phyloP scores from a whole-genome alignment of 148 eudicot genomes.

The Rhododendron ovatum region DNA sequence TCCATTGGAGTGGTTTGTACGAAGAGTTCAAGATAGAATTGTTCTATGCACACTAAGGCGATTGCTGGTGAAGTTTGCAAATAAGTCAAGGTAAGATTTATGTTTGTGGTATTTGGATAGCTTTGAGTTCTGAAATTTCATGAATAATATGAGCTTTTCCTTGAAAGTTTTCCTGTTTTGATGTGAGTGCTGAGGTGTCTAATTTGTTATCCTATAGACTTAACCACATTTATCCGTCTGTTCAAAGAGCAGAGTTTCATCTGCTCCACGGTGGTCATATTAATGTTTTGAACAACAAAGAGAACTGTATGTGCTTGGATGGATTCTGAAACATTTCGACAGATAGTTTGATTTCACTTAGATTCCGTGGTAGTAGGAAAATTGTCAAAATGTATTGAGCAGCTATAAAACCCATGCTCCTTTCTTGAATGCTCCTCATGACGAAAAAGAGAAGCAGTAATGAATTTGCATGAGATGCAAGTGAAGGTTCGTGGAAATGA shows the following conservation, averaged over 20 bases:
- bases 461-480: neutral
- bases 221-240: neutral
- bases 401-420: neutral
- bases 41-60: constrained; percentile 57
- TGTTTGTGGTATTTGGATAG: neutral
- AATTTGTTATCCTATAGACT: neutral
- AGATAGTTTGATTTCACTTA: neutral
- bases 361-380: neutral
- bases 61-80: constrained; percentile 59
- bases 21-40: constrained; percentile 73
- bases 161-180: neutral
- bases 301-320: no score
- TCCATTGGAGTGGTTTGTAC: constrained; percentile 74
- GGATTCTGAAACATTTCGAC: no score
- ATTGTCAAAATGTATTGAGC: neutral
- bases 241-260: neutral
- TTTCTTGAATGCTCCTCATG: neutral
- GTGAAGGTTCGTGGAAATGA: neutral
- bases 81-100: constrained; percentile 64
- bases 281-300: no score
- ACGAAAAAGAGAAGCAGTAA: neutral
- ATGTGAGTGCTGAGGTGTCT: neutral
- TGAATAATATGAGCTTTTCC: no score
- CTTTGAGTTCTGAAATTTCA: neutral
- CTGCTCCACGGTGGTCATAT: neutral